Evolutionary conservation across 169 alveolate genomes (phyloP).

Genomic region (Plasmodium blacklocki): DNA sequence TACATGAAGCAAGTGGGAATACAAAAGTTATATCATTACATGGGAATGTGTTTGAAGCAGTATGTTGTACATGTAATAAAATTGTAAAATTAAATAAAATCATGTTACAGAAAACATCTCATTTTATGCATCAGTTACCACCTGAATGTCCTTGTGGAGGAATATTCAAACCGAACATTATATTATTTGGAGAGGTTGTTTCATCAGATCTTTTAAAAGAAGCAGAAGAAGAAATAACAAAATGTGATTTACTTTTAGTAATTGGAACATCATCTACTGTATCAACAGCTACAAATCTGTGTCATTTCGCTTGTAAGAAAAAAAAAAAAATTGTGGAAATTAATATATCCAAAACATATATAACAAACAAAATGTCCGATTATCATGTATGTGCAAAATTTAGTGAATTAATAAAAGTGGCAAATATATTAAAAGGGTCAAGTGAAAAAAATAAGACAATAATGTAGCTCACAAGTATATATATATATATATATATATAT

Average conservation of each 20-base stretch:
- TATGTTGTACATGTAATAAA: slow-evolving; percentile 61
- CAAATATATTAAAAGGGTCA: slow-evolving; percentile 17
- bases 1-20: slow-evolving; percentile 71
- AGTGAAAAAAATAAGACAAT: neutral
- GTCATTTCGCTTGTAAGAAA: slow-evolving; percentile 45
- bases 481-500: neutral
- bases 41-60: slow-evolving; percentile 65
- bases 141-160: slow-evolving; percentile 77
- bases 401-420: slow-evolving; percentile 21
- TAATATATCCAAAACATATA: slow-evolving; percentile 38
- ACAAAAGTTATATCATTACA: slow-evolving; percentile 54
- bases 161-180: slow-evolving; percentile 53
- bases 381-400: slow-evolving; percentile 54
- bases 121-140: slow-evolving; percentile 66
- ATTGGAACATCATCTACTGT: slow-evolving; percentile 67
- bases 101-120: slow-evolving; percentile 66
- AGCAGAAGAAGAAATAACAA: slow-evolving; percentile 47
- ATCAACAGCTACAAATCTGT: slow-evolving; percentile 60
- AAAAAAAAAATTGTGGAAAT: slow-evolving; percentile 63
- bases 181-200: slow-evolving; percentile 64
- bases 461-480: too few species aligned
- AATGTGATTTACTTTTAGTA: slow-evolving; percentile 53
- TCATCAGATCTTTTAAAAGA: slow-evolving; percentile 38
- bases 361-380: slow-evolving; percentile 56
- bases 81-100: slow-evolving; percentile 40